Evolutionary conservation across 225 moss, liverwort and hornwort genomes (phyloP).

Genomic region (Asterella californica): DNA sequence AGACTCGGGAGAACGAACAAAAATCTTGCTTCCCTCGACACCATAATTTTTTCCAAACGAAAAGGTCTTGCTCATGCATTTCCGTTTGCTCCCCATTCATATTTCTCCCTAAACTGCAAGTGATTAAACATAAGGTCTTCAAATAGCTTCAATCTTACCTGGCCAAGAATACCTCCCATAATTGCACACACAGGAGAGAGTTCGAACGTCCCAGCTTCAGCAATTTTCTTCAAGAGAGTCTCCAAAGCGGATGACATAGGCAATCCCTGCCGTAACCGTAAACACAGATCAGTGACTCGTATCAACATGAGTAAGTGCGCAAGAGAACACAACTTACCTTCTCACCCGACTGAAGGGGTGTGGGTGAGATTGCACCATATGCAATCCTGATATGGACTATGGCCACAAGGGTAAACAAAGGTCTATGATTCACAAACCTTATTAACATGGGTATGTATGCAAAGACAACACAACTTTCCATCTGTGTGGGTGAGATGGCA

Average conservation of each 20-base stretch:
- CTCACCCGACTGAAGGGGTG: too few species aligned
- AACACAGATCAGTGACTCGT: neutral
- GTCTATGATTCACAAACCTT: too few species aligned
- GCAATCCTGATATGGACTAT: too few species aligned
- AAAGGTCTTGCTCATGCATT: neutral
- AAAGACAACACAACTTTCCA: too few species aligned
- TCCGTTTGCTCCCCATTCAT: neutral
- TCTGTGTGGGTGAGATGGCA: too few species aligned
- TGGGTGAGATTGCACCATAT: too few species aligned
- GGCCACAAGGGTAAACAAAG: too few species aligned
- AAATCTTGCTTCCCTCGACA: neutral
- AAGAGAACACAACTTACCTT: too few species aligned
- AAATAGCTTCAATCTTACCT: slow-evolving; percentile 43
- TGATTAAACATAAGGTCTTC: neutral
- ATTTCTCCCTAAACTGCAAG: neutral
- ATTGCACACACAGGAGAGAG: slow-evolving; percentile 91
- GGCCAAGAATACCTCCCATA: slow-evolving; percentile 91
- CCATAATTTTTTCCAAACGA: too few species aligned
- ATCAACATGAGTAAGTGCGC: neutral
- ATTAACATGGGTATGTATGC: too few species aligned
- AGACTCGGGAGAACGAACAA: neutral
- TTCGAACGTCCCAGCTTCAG: slow-evolving; percentile 59
- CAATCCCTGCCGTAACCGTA: slow-evolving; percentile 24
- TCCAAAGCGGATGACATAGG: slow-evolving; percentile 35
- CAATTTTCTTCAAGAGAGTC: slow-evolving; percentile 52